These are phyloP conservation scores for Nectriaceae sp. DNA, from an alignment of 2,329 filamentous ascomycete species.

Conservation along the genomic window DNA sequence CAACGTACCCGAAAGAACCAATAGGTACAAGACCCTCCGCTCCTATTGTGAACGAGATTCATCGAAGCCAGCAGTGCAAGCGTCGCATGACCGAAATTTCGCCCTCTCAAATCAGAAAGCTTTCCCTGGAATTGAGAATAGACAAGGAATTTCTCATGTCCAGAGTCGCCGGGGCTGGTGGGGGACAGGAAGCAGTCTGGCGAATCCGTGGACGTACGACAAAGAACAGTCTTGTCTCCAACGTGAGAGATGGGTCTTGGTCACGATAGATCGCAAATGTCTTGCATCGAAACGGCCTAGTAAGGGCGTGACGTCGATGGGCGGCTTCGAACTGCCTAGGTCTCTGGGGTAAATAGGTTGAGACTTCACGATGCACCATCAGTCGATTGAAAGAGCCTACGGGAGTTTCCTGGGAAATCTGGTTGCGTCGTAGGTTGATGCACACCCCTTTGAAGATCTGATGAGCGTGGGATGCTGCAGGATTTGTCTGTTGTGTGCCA, in stretches of 20 bases:
- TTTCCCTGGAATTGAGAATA: background rate
- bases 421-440: too few relatives aligned
- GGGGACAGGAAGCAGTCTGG: conserved; percentile 4
- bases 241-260: too few relatives aligned
- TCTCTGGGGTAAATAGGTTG: too few relatives aligned
- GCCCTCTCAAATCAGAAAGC: background rate
- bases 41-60: background rate
- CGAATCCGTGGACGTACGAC: conserved; percentile 4
- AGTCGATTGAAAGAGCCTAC: too few relatives aligned
- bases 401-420: too few relatives aligned
- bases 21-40: too few relatives aligned
- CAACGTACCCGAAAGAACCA: background rate
- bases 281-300: conserved; percentile 5
- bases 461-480: background rate
- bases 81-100: conserved; percentile 8
- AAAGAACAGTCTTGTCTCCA: too few relatives aligned
- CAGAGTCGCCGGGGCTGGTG: conserved; percentile 1
- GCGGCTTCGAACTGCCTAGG: too few relatives aligned
- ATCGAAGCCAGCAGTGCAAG: conserved; percentile 2
- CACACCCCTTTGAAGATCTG: too few relatives aligned
- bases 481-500: background rate
- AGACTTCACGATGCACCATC: too few relatives aligned
- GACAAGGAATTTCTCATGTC: conserved; percentile 4
- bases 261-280: conserved; percentile 1
- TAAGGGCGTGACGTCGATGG: conserved; percentile 10